Evolutionary conservation across 768 basidiomycete species (phyloP), one percentile per base, ranked within the genome.

Genomic region (Chalciporus pseudorubinellus): DNA sequence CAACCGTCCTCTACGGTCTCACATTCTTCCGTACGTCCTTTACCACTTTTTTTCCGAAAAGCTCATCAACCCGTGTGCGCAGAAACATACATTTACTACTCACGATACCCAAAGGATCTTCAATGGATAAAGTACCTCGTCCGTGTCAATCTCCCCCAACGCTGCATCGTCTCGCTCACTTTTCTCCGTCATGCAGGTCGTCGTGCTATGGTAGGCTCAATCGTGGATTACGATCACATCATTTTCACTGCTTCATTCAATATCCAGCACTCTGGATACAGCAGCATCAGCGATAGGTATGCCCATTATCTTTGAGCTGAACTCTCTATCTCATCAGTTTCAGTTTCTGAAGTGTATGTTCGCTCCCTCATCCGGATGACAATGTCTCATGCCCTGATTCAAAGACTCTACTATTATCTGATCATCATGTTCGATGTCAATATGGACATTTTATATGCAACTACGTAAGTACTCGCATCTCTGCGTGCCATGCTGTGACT

Each of bases 11-110:
- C 13, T 71, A 69, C n/a, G 69, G 68, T 28, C 56, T 69, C 31
- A 69, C 69, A 22, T 70, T 69, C 49, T 69, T 69, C 53, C 69
- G 67, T 64, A 45, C 7, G 67, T 59, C 19, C n/a, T 41, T 4
- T 16, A 12, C 8, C 21, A 24, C 12, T 24, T 22, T 16, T 48
- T 26, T 16, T 4, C 18, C 3, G 6, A 1, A 2, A 10, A 11
- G 9, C 16, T 45, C 14, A 40, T 28, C n/a, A 12, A 18, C 34
- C 6, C 14, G 1, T 20, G 10, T 13, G 3, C 7, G 19, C 51
- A 69, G 67, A 69, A 48, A 50, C 53, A 0, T 69, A 70, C 54
- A 51, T 69, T 10, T 69, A 70, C 53, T 62, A 59, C 45, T 53
- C 67, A 16, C 58, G 65, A 20, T 69, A 58, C 18, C 60, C 69